A percentile compares a stretch with the other conserved stretches of the same genome.
phyloP scores from a whole-genome alignment of 1,284 basidiomycete genomes.

The Naganishia liquefaciens region DNA sequence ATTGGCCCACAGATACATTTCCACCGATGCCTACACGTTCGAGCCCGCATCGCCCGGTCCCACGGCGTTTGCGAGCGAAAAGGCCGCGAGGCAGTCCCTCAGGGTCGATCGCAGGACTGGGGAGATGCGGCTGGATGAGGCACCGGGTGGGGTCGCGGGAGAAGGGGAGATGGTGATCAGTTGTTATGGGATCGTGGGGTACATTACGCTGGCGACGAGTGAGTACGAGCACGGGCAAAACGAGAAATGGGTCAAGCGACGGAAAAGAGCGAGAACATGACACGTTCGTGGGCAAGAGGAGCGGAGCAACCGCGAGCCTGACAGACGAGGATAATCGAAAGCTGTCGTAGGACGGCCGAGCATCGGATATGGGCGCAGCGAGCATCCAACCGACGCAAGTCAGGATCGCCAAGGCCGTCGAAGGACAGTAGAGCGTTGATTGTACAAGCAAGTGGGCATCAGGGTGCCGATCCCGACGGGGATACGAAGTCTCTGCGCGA shows the following conservation, averaged over 20 bases:
- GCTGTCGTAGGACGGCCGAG: too few relatives aligned
- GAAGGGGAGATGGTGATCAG: slow-evolving; percentile 55
- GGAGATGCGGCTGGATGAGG: slow-evolving; percentile 21
- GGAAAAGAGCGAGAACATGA: too few relatives aligned
- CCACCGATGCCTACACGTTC: slow-evolving; percentile 51
- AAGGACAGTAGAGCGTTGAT: too few relatives aligned
- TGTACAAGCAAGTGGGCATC: too few relatives aligned
- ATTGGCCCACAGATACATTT: slow-evolving; percentile 43
- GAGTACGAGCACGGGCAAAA: slow-evolving; percentile 48
- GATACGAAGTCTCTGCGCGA: too few relatives aligned
- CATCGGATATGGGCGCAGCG: too few relatives aligned
- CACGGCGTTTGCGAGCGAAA: slow-evolving; percentile 41
- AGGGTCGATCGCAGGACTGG: slow-evolving; percentile 53
- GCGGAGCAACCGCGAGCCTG: not conserved
- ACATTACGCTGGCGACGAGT: slow-evolving; percentile 84
- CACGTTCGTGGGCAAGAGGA: not conserved
- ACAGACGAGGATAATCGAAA: too few relatives aligned
- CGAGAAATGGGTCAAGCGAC: too few relatives aligned
- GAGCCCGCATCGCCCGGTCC: slow-evolving; percentile 46
- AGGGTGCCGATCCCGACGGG: too few relatives aligned
- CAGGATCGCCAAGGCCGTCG: too few relatives aligned
- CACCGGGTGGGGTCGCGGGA: slow-evolving; percentile 45
- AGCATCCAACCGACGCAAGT: too few relatives aligned
- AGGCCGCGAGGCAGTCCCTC: slow-evolving; percentile 52
- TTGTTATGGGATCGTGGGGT: slow-evolving; percentile 80